Percentiles rank a stretch among this genome's conserved stretches.
These are phyloP conservation scores for Eucalyptus sp. DNA, from an alignment of 345 rosid species.

Conservation along the genomic window DNA sequence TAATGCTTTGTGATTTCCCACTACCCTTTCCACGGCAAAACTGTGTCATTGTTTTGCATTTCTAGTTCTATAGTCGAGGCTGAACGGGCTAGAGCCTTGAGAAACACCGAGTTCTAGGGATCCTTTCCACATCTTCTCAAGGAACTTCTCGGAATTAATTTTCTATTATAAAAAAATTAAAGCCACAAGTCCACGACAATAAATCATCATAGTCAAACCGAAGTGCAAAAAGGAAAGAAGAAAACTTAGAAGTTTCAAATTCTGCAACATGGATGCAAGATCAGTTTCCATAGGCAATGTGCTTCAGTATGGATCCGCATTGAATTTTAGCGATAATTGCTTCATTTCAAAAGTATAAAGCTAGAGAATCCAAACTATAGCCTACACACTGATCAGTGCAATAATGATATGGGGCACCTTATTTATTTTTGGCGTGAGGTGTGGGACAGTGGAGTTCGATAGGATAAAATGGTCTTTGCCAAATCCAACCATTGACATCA, in stretches of 20 bases:
- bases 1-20: background rate
- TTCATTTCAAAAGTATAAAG: background rate
- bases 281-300: background rate
- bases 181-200: background rate
- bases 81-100: background rate
- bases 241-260: background rate
- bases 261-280: background rate
- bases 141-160: too few relatives aligned
- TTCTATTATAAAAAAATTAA: too few relatives aligned
- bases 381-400: background rate
- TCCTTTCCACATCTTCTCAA: background rate
- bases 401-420: background rate
- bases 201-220: background rate
- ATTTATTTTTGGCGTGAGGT: background rate
- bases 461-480: too few relatives aligned
- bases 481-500: too few relatives aligned
- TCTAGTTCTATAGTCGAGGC: background rate
- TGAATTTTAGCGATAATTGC: background rate
- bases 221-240: background rate
- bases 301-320: too few relatives aligned
- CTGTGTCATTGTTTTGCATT: background rate
- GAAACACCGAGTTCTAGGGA: background rate
- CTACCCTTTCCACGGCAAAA: accelerated
- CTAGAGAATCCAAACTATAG: too few relatives aligned
- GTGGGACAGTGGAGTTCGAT: too few relatives aligned